Base-by-base conservation (phyloP, 495 filamentous ascomycete species). In the Aspergillus hancockii region DNA sequence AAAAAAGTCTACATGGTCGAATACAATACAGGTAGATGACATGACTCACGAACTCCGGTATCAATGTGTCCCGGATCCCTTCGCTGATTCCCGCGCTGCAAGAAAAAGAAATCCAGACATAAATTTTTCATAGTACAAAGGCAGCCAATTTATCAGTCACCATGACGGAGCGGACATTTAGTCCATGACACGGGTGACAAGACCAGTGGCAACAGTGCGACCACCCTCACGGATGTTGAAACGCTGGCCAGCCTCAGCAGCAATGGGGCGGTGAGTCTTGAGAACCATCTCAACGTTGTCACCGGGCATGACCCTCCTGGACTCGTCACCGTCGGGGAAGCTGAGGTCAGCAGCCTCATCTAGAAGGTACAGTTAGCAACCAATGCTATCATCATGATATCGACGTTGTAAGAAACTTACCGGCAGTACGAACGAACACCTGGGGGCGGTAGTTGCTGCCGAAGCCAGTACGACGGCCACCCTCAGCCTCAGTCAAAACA, bases 251-350 rank as follows among this genome's bases (percentile, higher is more conserved):
- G 82, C 74, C 77, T 98, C 95, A 53, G 96, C 69, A 55, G 93
- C 94, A 63, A 95, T 77, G 49, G 95, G 91, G 67, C 86, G 76
- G 78, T 89, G 80, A 61, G 95, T 86, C 61, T 84, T 79, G 76
- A 89, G 89, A 60, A 90, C 75, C 91, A 98, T 94, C 85, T 98
- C 95, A 63, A 94, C 87, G 80, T 98, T 98, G 84, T 98, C 94
- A 70, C 94, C 94, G 54, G 94, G 94, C 91, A 94, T 92, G 71
- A 96, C 88, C 79, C 92, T 87, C 77, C 86, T 89, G 68, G 75
- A 77, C 56, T 82, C 74, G 66, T 90, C 85, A 54, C 88, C 92
- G 57, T 90, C 91, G 55, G 91, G 90, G 88, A 92, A 95, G 68
- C 76, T 81, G 57, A 98, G 85, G 23, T 84, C 80, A 69, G 84